A percentile compares a stretch with the other conserved stretches of the same genome.
These are phyloP conservation scores for Saccharomyces uvarum DNA, from an alignment of 1,139 yeast genomes.

Conservation along the genomic window DNA sequence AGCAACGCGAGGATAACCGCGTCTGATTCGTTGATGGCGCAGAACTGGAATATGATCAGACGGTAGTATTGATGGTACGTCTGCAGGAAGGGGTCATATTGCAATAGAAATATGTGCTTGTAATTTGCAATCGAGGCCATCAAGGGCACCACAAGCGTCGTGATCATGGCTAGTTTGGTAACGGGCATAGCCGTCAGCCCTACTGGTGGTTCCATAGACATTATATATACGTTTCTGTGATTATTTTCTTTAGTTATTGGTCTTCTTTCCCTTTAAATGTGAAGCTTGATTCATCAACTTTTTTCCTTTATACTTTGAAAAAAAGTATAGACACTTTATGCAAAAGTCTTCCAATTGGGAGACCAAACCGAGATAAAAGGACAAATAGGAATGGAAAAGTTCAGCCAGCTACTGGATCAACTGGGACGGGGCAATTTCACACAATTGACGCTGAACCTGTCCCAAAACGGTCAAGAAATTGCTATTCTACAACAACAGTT, in stretches of 20 bases:
- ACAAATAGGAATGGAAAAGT: background rate
- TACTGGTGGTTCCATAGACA: conserved; percentile 28
- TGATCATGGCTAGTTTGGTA: conserved; percentile 25
- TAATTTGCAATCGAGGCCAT: conserved; percentile 24
- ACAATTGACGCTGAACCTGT: conserved; percentile 3
- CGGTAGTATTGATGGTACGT: conserved; percentile 28
- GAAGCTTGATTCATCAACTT: background rate
- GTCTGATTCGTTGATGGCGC: conserved; percentile 29
- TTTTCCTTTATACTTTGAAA: background rate
- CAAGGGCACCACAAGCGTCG: conserved; percentile 22
- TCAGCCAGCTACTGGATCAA: background rate
- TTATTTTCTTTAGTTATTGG: background rate
- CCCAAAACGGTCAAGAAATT: conserved; percentile 21
- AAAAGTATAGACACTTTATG: background rate
- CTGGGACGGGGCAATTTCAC: background rate
- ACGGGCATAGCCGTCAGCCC: conserved; percentile 26
- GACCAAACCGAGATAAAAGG: background rate
- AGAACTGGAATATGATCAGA: conserved; percentile 21
- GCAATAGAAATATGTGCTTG: conserved; percentile 26
- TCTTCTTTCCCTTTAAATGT: background rate
- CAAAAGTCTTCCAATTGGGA: background rate
- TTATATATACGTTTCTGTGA: conserved; percentile 4
- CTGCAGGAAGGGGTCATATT: conserved; percentile 26
- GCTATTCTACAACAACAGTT: conserved; percentile 25
- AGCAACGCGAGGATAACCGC: conserved; percentile 23